phyloP scores from a whole-genome alignment of 2,329 filamentous ascomycete genomes.

The Sclerotiophoma versabilis region DNA sequence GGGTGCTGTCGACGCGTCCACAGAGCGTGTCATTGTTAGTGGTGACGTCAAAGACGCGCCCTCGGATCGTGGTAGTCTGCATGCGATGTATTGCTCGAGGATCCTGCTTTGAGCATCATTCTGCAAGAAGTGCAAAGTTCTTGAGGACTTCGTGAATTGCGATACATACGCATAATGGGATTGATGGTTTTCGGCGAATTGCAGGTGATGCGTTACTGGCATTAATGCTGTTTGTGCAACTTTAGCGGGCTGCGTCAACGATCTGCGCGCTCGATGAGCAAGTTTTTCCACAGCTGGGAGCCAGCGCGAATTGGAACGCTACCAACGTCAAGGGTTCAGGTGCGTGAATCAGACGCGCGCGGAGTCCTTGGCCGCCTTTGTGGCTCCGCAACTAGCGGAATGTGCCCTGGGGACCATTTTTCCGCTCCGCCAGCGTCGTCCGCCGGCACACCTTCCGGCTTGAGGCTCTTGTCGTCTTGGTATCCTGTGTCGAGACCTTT shows the following conservation, averaged over 20 bases:
- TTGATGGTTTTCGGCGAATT: not conserved
- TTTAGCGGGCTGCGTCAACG: not conserved
- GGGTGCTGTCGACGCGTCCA: conserved; percentile 1
- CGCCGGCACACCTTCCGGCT: conserved; percentile 29
- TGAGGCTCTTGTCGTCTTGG: conserved; percentile 37
- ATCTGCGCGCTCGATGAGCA: not conserved
- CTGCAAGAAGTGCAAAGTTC: not conserved
- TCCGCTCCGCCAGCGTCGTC: conserved; percentile 26
- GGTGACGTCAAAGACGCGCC: conserved; percentile 12
- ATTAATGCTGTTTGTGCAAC: not conserved
- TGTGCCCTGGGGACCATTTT: not conserved
- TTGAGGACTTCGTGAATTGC: not conserved
- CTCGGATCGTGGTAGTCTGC: not conserved
- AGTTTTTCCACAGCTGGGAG: not conserved
- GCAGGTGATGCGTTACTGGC: not conserved
- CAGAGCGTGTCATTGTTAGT: not conserved
- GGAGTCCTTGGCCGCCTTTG: conserved; percentile 15
- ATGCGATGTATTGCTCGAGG: not conserved
- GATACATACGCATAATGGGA: not conserved
- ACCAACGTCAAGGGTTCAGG: not conserved
- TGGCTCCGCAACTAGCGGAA: conserved; percentile 9
- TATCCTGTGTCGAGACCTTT: conserved; percentile 19
- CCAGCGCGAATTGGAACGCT: not conserved
- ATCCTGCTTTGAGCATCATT: too few relatives aligned
- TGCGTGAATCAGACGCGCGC: not conserved